These are phyloP conservation scores for Papilionanthe hybrid DNA, from an alignment of 116 monocot genomes.

Conservation along the genomic window DNA sequence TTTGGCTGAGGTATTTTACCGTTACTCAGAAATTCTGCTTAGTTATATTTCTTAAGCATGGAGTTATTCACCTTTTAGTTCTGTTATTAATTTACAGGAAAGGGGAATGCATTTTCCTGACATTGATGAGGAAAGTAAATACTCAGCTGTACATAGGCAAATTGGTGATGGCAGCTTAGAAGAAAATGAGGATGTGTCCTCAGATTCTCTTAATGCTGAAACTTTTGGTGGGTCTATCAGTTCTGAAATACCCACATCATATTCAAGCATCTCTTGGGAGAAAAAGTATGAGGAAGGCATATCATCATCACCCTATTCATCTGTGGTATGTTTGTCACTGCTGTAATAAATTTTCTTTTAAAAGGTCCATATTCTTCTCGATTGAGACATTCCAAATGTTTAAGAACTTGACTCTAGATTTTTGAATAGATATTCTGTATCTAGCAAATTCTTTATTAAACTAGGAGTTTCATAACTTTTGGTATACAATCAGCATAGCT, in stretches of 20 bases:
- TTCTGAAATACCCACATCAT: conserved; percentile 17
- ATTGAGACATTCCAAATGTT: neutral
- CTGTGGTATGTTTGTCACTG: conserved; percentile 25
- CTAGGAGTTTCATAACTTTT: neutral
- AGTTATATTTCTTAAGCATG: neutral
- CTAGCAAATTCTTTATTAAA: neutral
- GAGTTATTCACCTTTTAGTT: neutral
- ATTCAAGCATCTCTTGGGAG: conserved; percentile 21
- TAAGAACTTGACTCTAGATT: neutral
- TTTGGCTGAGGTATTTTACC: conserved; percentile 62
- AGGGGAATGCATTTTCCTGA: conserved; percentile 64
- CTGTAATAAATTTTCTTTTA: conserved; percentile 1
- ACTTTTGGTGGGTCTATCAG: conserved; percentile 21
- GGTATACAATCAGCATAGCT: neutral
- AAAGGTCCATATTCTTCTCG: conserved; percentile 3
- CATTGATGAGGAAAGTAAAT: conserved; percentile 81
- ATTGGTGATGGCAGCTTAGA: conserved; percentile 26
- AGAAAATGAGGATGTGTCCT: conserved; percentile 27
- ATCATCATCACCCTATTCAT: conserved; percentile 24
- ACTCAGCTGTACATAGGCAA: conserved; percentile 79
- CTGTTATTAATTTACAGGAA: conserved; percentile 48
- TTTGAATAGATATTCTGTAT: neutral
- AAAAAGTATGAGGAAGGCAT: conserved; percentile 25
- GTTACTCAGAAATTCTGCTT: neutral
- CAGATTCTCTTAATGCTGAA: conserved; percentile 32